A percentile compares a stretch with the other conserved stretches of the same genome.
Conservation (phyloP, 352 stramenopile genomes). For the Lagenidium giganteum region DNA sequence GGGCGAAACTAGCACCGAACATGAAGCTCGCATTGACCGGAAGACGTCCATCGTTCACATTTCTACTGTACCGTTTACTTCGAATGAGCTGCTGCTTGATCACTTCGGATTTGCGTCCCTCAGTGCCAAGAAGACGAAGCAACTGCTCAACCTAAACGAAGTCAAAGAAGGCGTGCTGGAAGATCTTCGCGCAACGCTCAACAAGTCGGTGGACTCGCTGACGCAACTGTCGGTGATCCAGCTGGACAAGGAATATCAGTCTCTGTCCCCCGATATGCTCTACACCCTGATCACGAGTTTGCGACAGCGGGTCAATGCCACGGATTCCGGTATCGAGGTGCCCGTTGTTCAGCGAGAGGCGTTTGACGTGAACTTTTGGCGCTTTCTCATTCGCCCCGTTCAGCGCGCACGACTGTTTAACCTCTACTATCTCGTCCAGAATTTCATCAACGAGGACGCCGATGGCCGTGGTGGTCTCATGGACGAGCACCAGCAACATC, state of each 20-base stretch:
- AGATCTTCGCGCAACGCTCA: conserved; percentile 7
- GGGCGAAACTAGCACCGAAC: background rate
- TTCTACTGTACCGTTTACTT: conserved; percentile 17
- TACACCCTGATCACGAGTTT: conserved; percentile 7
- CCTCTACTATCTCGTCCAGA: conserved; percentile 19
- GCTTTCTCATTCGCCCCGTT: conserved; percentile 29
- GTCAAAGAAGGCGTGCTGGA: conserved; percentile 6
- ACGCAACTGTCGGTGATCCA: conserved; percentile 14
- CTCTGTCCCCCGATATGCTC: background rate
- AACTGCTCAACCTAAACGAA: conserved; percentile 15
- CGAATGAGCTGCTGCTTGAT: conserved; percentile 29
- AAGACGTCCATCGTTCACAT: conserved; percentile 7
- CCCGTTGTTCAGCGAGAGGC: conserved; percentile 16
- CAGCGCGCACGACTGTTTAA: conserved; percentile 28
- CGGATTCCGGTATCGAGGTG: conserved; percentile 21
- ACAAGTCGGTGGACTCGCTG: background rate
- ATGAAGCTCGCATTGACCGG: background rate
- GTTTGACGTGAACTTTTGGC: conserved; percentile 32
- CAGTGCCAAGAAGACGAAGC: conserved; percentile 24
- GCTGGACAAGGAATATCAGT: conserved; percentile 13
- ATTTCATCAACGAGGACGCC: conserved; percentile 10
- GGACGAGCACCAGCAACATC: background rate
- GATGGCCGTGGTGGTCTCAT: background rate
- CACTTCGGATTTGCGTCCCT: conserved; percentile 23
- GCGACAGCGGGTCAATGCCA: conserved; percentile 10